These are phyloP conservation scores for Astrothelium subdiscretum DNA, from an alignment of 495 filamentous ascomycete species.

Conservation along the genomic window DNA sequence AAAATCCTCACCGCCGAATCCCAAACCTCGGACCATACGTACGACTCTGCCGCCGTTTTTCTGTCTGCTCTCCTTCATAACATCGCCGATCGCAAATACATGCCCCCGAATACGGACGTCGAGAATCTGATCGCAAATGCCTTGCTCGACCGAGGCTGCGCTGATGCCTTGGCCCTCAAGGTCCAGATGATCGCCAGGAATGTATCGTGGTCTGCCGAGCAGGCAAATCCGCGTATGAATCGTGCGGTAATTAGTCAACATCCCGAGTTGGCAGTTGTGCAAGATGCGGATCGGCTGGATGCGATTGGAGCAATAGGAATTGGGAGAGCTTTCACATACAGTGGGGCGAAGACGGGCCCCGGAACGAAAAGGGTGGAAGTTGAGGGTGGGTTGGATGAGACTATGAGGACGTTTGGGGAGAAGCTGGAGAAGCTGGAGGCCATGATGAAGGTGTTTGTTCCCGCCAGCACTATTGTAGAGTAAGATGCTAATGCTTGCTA, in stretches of 20 bases:
- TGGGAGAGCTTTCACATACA: conserved; percentile 65
- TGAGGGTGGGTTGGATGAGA: conserved; percentile 42
- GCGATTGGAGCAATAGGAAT: conserved; percentile 79
- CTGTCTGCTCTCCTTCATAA: conserved; percentile 77
- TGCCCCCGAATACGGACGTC: conserved; percentile 33
- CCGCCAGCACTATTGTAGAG: neutral
- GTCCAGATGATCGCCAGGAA: conserved; percentile 59
- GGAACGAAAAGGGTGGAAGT: neutral
- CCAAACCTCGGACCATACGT: conserved; percentile 13
- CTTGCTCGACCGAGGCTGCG: conserved; percentile 45
- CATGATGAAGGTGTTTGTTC: conserved; percentile 54
- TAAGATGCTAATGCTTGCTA: neutral
- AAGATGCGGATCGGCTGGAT: conserved; percentile 85
- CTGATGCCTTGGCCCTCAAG: conserved; percentile 41
- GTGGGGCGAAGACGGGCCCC: conserved; percentile 44
- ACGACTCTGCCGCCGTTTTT: conserved; percentile 47
- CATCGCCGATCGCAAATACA: conserved; percentile 77
- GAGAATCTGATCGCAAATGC: conserved; percentile 44
- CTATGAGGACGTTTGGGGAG: conserved; percentile 66
- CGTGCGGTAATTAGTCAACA: conserved; percentile 40
- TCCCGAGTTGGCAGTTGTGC: conserved; percentile 73
- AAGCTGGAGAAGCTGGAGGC: conserved; percentile 61
- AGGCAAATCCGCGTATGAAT: conserved; percentile 37
- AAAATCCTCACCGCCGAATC: conserved; percentile 41
- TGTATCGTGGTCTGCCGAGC: conserved; percentile 70